Evolutionary conservation across 2,329 filamentous ascomycete species (phyloP), one percentile per base, ranked within the genome.

Genomic region (Lomentospora prolificans): DNA sequence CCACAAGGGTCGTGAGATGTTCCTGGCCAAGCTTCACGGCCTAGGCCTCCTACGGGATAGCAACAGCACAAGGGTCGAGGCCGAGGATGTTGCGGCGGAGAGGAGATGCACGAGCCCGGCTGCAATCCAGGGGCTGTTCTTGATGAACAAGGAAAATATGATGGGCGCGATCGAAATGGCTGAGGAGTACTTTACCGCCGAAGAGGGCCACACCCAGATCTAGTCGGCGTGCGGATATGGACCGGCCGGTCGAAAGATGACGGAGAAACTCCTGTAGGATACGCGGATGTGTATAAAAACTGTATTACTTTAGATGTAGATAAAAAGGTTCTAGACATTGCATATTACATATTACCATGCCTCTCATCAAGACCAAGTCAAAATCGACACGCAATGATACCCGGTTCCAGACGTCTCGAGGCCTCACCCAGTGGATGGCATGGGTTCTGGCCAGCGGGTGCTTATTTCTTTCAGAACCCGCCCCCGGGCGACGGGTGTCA

Each of bases 111-210:
- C 90, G 14, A 97, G 91, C 67, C 91, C 92, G 3, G 94, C 94
- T 27, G 90, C 90, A 22, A 83, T 99, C 28, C 94, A 99, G 70
- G 94, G 94, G 0, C 71, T 99, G 48, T 99, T 99, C 69, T 70
- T 97, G 68, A 95, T 95, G 69, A 95, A 97, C 72, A 99, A 99
- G 73, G 87, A 86, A 60, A 81, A 95, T 63, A 87, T 91, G 76
- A 79, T 90, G 61, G 90, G 92, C 2, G 92, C 92, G 12, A 91
- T 97, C 61, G 73, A 75, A 14, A 90, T 88, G 85, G 86, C 85
- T 1, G 84, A 88, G 53, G 53, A 55, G 39, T 55, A 55, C 27
- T 55, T 55, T 17, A 55, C 27, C n/a, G 53, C 53, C 9, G 24
- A 55, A 27, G 53, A 55, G 27, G 53, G 53, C 3, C 39, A 55